Base-by-base conservation (phyloP, 2,329 filamentous ascomycete genomes). In the Lachnellula cervina region DNA sequence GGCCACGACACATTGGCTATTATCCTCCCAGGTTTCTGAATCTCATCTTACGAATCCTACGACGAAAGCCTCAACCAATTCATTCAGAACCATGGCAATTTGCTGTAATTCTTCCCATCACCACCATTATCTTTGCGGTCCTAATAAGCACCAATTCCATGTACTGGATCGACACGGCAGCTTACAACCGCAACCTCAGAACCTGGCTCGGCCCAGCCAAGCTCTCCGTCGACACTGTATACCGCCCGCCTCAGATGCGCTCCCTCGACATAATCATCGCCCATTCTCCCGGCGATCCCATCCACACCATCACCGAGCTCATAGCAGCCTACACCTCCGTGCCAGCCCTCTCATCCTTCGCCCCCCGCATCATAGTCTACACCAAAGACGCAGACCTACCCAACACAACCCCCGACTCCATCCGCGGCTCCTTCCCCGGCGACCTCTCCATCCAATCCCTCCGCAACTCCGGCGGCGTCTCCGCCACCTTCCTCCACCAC, bases 401-500 rank as follows among this genome's bases (percentile, higher is more conserved):
- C 8, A 28, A 49, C 3, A 44, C 54, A 3, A 52, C 46, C 8
- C 49, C 64, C 2, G 54, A 50, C 32, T 17, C 35, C 8, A 17
- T 54, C 13, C 47, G 51, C 25, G 54, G 54, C 3, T 25, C 16
- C 3, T 64, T 61, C 49, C 13, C 45, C 44, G 60, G 61, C 25
- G 45, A 57, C n/a, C 13, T 65, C 14, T 44, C 23, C 14, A 64
- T 69, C n/a, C 59, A 61, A 21, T 56, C 58, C 2, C 62, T 71
- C 11, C 61, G 58, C 5, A 79, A 79, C 52, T 57, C 71, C 34
- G 77, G 77, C 21, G 70, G 76, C 37, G 73, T 77, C 61, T 70
- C 72, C 17, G 74, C 74, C 8, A 75, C 75, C 4, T 78, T 75
- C 63, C 70, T 79, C 4, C 64, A 72, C 56, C 77, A 80, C 59